Base-by-base conservation (phyloP, 179 eudicot species). In the Patellifolia procumbens region DNA sequence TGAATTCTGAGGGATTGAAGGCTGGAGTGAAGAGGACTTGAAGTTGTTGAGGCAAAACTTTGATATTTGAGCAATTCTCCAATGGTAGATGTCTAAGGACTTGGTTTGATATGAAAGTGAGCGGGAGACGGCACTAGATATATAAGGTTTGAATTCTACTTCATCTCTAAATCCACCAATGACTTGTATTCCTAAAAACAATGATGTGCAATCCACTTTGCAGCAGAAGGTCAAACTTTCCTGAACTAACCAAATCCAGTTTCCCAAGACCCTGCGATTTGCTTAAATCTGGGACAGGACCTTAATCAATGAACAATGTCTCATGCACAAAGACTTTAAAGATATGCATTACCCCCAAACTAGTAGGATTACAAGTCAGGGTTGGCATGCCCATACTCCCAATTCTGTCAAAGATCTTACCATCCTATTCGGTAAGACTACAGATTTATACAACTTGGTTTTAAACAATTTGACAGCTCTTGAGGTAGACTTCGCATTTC, bases 21-120 rank as follows among this genome's bases (percentile, higher is more conserved):
- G 32, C 55, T 76, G n/a, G n/a, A n/a, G 26, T 20, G n/a, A 52
- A 13, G 7, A 76, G 46, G 20, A 53, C 12, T 56, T 39, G 43
- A 56, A 76, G 73, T n/a, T 76, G 45, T 76, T 42, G n/a, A n/a
- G 79, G 74, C 48, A 76, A 68, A 17, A 49, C 13, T 45, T 22
- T 67, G 22, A 56, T 37, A 1, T 52, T 16, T 53, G 66, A 28
- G 5, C 52, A 11, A 28, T 61, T 66, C 31, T n/a, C 0, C 67
- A 68, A 56, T 17, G 19, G 1, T 3, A 76, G 29, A 4, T 26
- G n/a, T 31, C 4, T 43, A 10, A 59, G 74, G 32, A 56, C 39
- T 55, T 20, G 45, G 64, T 48, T 29, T 6, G 28, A 42, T 29
- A 28, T 24, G 29, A 42, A 34, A 17, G 52, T n/a, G n/a, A n/a